Conservation (phyloP, 2,329 filamentous ascomycete genomes). For the Curvularia hawaiiensis region DNA sequence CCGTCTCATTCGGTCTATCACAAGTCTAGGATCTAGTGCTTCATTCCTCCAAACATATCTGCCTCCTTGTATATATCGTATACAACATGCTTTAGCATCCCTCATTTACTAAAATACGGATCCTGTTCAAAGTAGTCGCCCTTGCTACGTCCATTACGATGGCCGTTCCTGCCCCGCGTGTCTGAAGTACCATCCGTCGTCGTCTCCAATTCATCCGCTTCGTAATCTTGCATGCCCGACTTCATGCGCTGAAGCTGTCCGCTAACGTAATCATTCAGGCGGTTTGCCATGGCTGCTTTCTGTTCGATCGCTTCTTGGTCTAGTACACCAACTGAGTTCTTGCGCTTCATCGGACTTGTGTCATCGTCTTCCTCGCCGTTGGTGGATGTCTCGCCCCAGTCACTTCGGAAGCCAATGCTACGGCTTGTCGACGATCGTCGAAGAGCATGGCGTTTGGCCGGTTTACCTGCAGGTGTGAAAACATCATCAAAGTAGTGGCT, state of each 20-base stretch:
- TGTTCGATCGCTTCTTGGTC: conserved; percentile 55
- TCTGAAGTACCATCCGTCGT: conserved; percentile 53
- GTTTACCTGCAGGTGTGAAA: conserved; percentile 61
- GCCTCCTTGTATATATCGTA: neutral
- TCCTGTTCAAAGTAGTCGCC: conserved; percentile 41
- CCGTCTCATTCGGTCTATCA: conserved; percentile 22
- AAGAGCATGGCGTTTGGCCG: conserved; percentile 59
- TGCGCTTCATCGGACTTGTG: conserved; percentile 40
- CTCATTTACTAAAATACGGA: conserved; percentile 33
- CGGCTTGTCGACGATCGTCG: conserved; percentile 81
- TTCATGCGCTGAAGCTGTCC: conserved; percentile 78
- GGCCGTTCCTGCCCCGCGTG: conserved; percentile 31
- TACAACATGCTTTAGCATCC: neutral
- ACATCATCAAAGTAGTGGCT: conserved; percentile 96
- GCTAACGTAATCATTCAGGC: conserved; percentile 80
- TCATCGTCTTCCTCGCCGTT: conserved; percentile 45
- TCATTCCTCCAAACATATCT: neutral
- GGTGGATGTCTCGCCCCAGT: conserved; percentile 60
- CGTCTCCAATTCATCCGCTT: conserved; percentile 68
- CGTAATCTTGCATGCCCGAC: conserved; percentile 60
- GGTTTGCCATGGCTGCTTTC: conserved; percentile 54
- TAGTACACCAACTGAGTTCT: conserved; percentile 57
- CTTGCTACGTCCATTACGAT: conserved; percentile 22
- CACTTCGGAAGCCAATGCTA: conserved; percentile 82
- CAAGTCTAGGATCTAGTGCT: conserved; percentile 28